Evolutionary conservation across 768 basidiomycete species (phyloP), one percentile per base, ranked within the genome.

Genomic region (Phallus indusiatus): DNA sequence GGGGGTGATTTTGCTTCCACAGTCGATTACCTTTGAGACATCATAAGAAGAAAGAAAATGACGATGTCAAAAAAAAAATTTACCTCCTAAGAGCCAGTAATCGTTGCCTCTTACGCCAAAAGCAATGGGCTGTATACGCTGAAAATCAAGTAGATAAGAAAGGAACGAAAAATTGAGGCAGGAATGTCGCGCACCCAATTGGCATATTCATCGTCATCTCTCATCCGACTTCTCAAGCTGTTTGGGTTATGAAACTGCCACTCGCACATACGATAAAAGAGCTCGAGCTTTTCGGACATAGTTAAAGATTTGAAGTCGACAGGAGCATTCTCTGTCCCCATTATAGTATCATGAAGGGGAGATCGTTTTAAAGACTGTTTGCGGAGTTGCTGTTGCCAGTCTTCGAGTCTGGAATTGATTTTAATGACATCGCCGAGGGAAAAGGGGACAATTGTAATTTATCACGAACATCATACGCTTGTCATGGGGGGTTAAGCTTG

Each of bases 91-190:
- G 21, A 91, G 70, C 90, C 90, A 92, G 67, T 91, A 93, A 0
- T 86, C 84, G 68, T 91, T 90, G 7, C 74, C 75, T 66, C 85
- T 84, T 46, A 80, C 78, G 65, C 93, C 91, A 63, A 88, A 90
- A 6, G 91, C 91, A 61, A 93, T 81, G 9, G 91, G 90, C 65
- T 91, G 88, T 57, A 87, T 82, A 22, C 91, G 85, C 91, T 94
- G 59, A 42, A 5, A 17, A 20, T 61, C 9, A 2, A 18, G 34
- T 56, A 24, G 53, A 54, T 53, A 50, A 22, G 5, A 47, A 54
- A 59, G 60, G 33, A 55, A 37, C 37, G 33, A 55, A 56, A 56
- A 57, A 52, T 37, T 59, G 34, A 54, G 16, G 11, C 59, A 60
- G 33, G 59, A 52, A 11, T 22, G 67, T 24, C 9, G 74, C 86